Base-by-base conservation (phyloP, 1,284 basidiomycete species). In the Cerrena zonata region DNA sequence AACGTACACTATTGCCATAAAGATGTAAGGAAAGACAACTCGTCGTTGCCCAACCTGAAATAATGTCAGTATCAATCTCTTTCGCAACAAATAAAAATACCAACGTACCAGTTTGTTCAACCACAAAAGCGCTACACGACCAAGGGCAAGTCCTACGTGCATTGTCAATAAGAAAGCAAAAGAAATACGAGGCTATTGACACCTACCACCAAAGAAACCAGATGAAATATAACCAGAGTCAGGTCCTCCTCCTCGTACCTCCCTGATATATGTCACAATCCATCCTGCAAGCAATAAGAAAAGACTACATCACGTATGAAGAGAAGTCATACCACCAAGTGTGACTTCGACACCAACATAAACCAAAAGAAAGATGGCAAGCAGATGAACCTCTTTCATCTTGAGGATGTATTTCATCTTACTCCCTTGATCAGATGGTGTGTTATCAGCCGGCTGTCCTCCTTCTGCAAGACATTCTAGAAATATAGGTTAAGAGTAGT, bases 201-300 rank as follows among this genome's bases (percentile, higher is more conserved):
- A n/a, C n/a, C 25, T 53, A 76, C 76, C 76, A 50, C 71, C 73
- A 52, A 72, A 77, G 59, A 78, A 78, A 24, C 77, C 76, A 1
- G 74, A 67, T 2, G 75, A 73, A 57, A 77, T 73, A 56, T 78
- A 78, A 5, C 77, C 77, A 26, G 75, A 69, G 0, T 70, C 73
- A 1, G 74, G 61, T 0, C 77, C 77, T 38, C 78, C 77, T 0
- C 65, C 65, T 5, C 76, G 70, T 12, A 69, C 63, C 11, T 70
- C 56, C 22, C 75, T 72, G 25, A 78, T 63, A 49, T 72, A 79
- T 1, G 76, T 78, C 15, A 79, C 77, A 45, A 72, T 78, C 77
- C 77, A 77, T 2, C 61, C 62, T 64, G 38, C 10, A 24, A 15
- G 11, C n/a, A n/a, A n/a, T n/a, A n/a, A n/a, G n/a, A n/a, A n/a